Conservation (phyloP, 768 basidiomycete species). For the Neoboletus magnificus region DNA sequence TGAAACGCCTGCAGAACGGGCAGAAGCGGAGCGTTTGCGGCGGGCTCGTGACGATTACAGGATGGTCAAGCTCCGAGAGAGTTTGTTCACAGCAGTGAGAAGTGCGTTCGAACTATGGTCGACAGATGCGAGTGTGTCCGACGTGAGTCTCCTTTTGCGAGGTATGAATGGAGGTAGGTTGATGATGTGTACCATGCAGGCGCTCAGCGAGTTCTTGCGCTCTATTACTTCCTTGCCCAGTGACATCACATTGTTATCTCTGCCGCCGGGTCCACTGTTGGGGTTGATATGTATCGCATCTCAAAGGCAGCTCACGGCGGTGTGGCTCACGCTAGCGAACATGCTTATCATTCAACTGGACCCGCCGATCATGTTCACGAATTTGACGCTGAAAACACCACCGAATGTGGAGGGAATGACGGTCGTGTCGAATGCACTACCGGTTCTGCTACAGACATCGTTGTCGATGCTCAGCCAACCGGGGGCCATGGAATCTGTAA, state of each 20-base stretch:
- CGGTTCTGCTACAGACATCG: constrained; percentile 56
- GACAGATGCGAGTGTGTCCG: constrained; percentile 69
- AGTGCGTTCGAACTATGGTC: constrained; percentile 73
- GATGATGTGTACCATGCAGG: constrained; percentile 39
- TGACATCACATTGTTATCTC: constrained; percentile 74
- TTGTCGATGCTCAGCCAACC: constrained; percentile 50
- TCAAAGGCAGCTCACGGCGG: constrained; percentile 67
- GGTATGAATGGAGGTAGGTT: not conserved
- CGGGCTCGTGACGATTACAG: constrained; percentile 61
- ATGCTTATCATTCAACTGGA: constrained; percentile 82
- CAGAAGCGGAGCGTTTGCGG: constrained; percentile 53
- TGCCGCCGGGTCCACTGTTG: constrained; percentile 79
- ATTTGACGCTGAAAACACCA: constrained; percentile 44
- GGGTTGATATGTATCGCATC: constrained; percentile 72
- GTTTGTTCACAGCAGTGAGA: constrained; percentile 57
- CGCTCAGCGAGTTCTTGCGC: constrained; percentile 78
- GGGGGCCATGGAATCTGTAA: constrained; percentile 68
- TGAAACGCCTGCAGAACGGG: constrained; percentile 48
- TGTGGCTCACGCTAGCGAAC: constrained; percentile 81
- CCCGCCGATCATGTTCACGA: constrained; percentile 50
- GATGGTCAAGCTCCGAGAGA: constrained; percentile 61
- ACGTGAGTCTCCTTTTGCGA: constrained; percentile 47
- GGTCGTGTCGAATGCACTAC: constrained; percentile 54
- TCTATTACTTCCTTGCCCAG: constrained; percentile 79
- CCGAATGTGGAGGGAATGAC: constrained; percentile 54